Conservation (phyloP, 1,284 basidiomycete genomes). For the Stygiomarasmius scandens region DNA sequence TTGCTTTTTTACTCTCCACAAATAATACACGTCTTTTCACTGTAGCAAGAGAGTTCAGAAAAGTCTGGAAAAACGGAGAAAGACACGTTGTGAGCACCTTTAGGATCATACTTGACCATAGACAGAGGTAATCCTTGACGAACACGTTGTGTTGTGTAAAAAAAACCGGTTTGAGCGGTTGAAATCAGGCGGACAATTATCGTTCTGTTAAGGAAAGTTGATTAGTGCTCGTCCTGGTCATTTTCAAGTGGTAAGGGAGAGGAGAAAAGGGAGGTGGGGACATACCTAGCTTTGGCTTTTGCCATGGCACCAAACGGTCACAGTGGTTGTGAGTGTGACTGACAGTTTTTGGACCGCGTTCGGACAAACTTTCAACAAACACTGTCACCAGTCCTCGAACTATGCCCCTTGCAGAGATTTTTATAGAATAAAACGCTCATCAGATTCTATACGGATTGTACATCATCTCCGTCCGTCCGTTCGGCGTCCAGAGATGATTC, state of each 20-base stretch:
- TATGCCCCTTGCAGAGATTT: no score
- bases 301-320: slow-evolving; percentile 17
- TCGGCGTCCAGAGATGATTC: no score
- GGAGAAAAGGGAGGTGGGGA: background rate
- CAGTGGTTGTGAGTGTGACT: no score
- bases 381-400: no score
- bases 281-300: slow-evolving; percentile 39
- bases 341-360: no score
- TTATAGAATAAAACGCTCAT: no score
- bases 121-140: slow-evolving; percentile 74
- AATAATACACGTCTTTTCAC: slow-evolving; percentile 77
- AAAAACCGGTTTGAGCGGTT: slow-evolving; percentile 87
- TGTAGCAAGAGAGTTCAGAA: slow-evolving; percentile 28
- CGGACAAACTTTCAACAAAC: no score
- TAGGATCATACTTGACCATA: slow-evolving; percentile 88
- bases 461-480: no score
- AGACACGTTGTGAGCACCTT: slow-evolving; percentile 55
- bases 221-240: background rate
- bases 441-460: no score
- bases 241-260: slow-evolving; percentile 2
- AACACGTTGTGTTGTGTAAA: slow-evolving; percentile 81
- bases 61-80: background rate
- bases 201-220: slow-evolving; percentile 52
- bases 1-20: slow-evolving; percentile 76
- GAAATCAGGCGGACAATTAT: slow-evolving; percentile 86